Conservation (phyloP, 345 rosid species). For the Dovyalis caffra region DNA sequence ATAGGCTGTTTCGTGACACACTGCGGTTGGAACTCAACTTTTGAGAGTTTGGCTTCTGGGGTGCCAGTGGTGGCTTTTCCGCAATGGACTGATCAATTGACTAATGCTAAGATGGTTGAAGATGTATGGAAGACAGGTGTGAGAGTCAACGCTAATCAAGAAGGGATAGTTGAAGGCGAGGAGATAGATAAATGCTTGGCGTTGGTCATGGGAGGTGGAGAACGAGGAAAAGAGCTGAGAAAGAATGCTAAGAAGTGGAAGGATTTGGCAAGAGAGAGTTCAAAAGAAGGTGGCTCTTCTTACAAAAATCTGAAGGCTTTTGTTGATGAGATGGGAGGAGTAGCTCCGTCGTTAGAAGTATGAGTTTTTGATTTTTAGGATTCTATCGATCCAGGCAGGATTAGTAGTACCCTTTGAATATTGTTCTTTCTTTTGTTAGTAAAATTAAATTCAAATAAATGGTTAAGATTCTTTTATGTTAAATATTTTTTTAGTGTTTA, state of each 20-base stretch:
- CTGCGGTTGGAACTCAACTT: conserved; percentile 47
- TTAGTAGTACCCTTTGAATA: not conserved
- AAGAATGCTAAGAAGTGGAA: conserved; percentile 34
- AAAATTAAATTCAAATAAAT: not conserved
- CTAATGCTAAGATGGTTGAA: conserved; percentile 36
- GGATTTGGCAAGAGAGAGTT: conserved; percentile 33
- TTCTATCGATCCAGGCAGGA: not conserved
- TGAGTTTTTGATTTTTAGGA: not conserved
- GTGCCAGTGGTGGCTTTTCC: conserved; percentile 42
- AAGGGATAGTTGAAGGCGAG: conserved; percentile 23
- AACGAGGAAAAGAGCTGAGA: conserved; percentile 27
- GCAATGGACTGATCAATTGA: conserved; percentile 39
- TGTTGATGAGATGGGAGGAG: conserved; percentile 17
- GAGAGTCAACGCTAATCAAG: conserved; percentile 9
- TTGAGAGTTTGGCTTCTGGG: conserved; percentile 36
- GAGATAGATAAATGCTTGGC: conserved; percentile 39
- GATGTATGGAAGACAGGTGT: conserved; percentile 37
- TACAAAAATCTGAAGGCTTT: conserved; percentile 27
- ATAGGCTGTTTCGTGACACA: conserved; percentile 47
- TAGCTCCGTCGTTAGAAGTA: not conserved
- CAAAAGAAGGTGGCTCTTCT: conserved; percentile 26
- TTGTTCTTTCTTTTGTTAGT: not conserved
- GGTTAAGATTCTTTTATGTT: not conserved
- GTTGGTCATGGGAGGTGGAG: conserved; percentile 31
- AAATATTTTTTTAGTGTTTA: not conserved